Evolutionary conservation across 2,329 filamentous ascomycete species (phyloP), one percentile per base, ranked within the genome.

Genomic region (Xylogone sp.): DNA sequence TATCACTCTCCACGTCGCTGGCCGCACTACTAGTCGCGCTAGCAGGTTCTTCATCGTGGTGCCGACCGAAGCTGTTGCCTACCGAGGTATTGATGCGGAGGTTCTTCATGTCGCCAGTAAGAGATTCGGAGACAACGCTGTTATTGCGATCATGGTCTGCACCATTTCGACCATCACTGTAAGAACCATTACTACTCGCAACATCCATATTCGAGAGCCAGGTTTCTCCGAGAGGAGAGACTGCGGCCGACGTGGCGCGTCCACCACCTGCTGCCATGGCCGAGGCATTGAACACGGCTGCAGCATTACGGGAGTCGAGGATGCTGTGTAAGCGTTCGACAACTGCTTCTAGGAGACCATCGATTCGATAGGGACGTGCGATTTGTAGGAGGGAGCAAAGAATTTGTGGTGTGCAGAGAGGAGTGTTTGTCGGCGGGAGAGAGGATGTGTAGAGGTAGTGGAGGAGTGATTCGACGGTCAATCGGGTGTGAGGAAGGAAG

Each of bases 251-350:
- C 22, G 93, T 89, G 45, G 89, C 88, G 45, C 91, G 83, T 0
- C 94, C 94, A 21, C 94, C 92, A 10, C 94, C 94, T 1, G 94
- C 94, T 0, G 92, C 94, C 94, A 97, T 97, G 49, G 94, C 94
- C 0, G 93, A 94, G 0, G 94, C 94, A 59, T 99, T 99, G 76
- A 99, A 99, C 0, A 99, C 92, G 5, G 94, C 94, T 0, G 94
- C 94, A 0, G 94, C 93, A 60, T 97, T 99, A 45, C 93, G 82
- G 45, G 90, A 94, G 67, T 99, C 94, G 3, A 99, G 81, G 1
- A 95, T 82, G 24, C 88, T 81, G 64, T 99, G 94, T 0, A 99
- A 77, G 7, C 93, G 83, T 69, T 97, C 91, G 9, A 97, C 90
- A 1, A 95, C 90, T 0, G 90, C 90, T 71, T 99, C 94, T 1